Evolutionary conservation across 2,329 filamentous ascomycete genomes (phyloP), one percentile per base, ranked within the genome.

Genomic region (Lizonia empirigonia): DNA sequence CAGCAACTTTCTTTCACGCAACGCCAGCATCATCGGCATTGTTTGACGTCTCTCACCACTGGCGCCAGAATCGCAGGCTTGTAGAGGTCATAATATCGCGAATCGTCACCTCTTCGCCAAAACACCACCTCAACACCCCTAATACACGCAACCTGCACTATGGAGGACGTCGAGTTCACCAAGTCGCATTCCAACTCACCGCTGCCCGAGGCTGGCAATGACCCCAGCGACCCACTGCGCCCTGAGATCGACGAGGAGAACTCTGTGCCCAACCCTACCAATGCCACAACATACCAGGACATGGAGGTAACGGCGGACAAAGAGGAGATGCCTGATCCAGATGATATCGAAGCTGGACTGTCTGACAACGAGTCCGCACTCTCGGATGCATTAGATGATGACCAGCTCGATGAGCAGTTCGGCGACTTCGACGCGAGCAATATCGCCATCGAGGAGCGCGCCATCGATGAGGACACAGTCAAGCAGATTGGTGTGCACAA

Each of bases 321-420:
- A 36, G 66, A 70, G 24, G 74, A 67, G 44, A 65, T 67, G 64
- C 65, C 65, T 20, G 69, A 72, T 37, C 60, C 69, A 42, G 74
- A 76, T 30, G 70, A 73, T 23, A 55, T 70, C 39, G 67, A 72
- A 47, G 71, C 74, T 32, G 76, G 74, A 24, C 68, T 81, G 26
- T 83, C 81, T 15, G 83, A 85, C 62, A 79, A 82, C 46, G 85
- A 87, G 58, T 86, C 84, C 3, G 78, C 80, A 8, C 76, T 87
- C 23, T 85, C 84, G 13, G 85, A 87, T 64, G 61, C 61, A 20
- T 77, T 87, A 44, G 83, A 87, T 60, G 85, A 87, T 65, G 81
- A 81, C 32, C 82, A 86, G 65, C 85, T 87, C 59, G 82, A 85
- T 55, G 79, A 86, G 63, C 63, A 64, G 35, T 65, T 65, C 44